Base-by-base conservation (phyloP, 768 basidiomycete genomes). In the Lactifluus subvellereus region DNA sequence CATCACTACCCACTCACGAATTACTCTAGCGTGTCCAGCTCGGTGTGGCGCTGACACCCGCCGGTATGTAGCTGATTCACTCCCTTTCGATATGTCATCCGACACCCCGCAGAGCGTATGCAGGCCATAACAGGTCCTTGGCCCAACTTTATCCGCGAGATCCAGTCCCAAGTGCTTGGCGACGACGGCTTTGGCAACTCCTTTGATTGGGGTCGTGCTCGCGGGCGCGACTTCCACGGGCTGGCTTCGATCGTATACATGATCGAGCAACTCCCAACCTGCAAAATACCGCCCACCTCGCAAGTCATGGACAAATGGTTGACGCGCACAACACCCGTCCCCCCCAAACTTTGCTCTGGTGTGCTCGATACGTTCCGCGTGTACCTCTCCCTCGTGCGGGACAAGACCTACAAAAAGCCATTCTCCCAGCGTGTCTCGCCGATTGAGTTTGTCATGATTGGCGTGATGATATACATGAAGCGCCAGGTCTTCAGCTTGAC, bases 11-110 rank as follows among this genome's bases (percentile, higher is more conserved):
- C 27, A 35, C 43, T 57, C 38, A 66, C 20, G 8, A 22, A 35
- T 38, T 13, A 16, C 18, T 33, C 11, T 62, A 91, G 86, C 79
- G 89, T 54, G 89, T 91, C 7, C 89, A 90, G 72, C 77, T 88
- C 3, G 89, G 89, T 7, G 85, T 91, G 79, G 87, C 89, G 0
- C 76, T 89, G 35, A 89, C 87, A 0, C 85, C 85, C 4, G 84
- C 86, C 66, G 86, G 84, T 82, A 60, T 38, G 76, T 69, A 35
- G 40, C 40, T 16, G 18, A 33, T 30, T 9, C 16, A 50, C 10
- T 33, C 18, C 14, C 16, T 16, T 37, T 33, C 43, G 47, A 14
- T 38, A 4, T 57, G 38, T 45, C 54, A 16, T 33, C 62, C 68
- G 18, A 67, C 56, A 6, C 40, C 10, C 22, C 52, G 27, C 72